Conservation (phyloP, 805 yeast genomes). For the Saturnispora dispora region DNA sequence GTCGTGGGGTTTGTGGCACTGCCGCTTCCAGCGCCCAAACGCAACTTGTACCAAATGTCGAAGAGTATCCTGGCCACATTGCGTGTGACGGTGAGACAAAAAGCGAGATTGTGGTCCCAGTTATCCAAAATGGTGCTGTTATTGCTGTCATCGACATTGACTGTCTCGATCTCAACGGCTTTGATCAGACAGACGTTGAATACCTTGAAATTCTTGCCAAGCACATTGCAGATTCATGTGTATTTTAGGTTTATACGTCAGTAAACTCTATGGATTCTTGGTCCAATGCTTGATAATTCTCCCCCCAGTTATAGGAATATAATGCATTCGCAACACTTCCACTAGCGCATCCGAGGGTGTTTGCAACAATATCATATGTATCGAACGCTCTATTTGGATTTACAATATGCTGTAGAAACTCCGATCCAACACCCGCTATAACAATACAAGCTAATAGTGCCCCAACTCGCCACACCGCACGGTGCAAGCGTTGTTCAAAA, state of each 20-base stretch:
- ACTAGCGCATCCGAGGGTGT: constrained; percentile 21
- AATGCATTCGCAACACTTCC: constrained; percentile 19
- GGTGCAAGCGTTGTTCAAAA: constrained; percentile 15
- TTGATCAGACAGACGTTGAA: constrained; percentile 51
- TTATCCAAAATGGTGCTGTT: constrained; percentile 34
- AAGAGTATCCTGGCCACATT: constrained; percentile 80
- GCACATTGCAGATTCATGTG: constrained; percentile 43
- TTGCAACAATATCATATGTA: constrained; percentile 21
- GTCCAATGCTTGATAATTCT: not conserved
- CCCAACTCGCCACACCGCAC: constrained; percentile 20
- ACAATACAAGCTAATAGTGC: constrained; percentile 32
- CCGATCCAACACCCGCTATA: constrained; percentile 40
- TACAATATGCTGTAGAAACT: constrained; percentile 35
- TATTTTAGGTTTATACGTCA: not conserved
- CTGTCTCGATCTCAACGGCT: constrained; percentile 56
- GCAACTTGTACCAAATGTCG: constrained; percentile 72
- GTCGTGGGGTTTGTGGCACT: constrained; percentile 86
- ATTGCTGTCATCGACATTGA: constrained; percentile 85
- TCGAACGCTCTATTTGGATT: constrained; percentile 41
- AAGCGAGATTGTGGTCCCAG: constrained; percentile 90
- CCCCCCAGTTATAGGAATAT: constrained; percentile 1
- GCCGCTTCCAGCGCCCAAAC: constrained; percentile 56
- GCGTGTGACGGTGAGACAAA: constrained; percentile 96
- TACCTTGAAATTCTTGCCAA: constrained; percentile 53
- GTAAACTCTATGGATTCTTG: not conserved